These are phyloP conservation scores for Amanita pallidorosea DNA, from an alignment of 768 basidiomycete species.

Conservation along the genomic window DNA sequence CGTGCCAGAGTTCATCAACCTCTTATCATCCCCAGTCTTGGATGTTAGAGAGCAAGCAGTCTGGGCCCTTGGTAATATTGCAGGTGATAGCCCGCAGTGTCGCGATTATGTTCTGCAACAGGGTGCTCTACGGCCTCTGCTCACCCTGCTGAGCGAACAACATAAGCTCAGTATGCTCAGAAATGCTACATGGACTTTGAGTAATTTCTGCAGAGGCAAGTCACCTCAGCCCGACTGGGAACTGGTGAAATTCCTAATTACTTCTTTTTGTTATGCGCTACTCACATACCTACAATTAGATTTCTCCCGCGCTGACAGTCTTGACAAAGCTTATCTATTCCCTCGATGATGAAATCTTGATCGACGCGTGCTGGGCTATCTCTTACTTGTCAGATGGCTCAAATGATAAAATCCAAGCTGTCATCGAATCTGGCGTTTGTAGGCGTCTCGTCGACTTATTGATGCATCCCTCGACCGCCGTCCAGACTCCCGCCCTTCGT, in stretches of 20 bases:
- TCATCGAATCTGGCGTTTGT: slow-evolving; percentile 97
- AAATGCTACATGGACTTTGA: slow-evolving; percentile 98
- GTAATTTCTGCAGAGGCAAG: slow-evolving; percentile 99
- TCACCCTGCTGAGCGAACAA: slow-evolving; percentile 85
- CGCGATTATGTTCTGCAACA: slow-evolving; percentile 92
- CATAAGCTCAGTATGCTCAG: slow-evolving; percentile 98
- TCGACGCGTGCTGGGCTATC: slow-evolving; percentile 99
- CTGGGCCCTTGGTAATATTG: slow-evolving; percentile 99
- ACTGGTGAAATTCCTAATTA: slow-evolving; percentile 43
- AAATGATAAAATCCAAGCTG: slow-evolving; percentile 99
- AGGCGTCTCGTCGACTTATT: slow-evolving; percentile 94
- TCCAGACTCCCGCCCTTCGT: slow-evolving; percentile 96
- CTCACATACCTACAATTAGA: slow-evolving; percentile 40
- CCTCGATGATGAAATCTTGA: slow-evolving; percentile 96
- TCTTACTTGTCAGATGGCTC: slow-evolving; percentile 98
- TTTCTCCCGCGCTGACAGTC: slow-evolving; percentile 93
- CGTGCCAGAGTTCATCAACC: slow-evolving; percentile 94
- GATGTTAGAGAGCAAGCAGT: slow-evolving; percentile 99
- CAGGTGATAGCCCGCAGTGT: slow-evolving; percentile 96
- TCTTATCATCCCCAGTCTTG: slow-evolving; percentile 86
- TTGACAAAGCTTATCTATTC: slow-evolving; percentile 98
- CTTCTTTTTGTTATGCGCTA: slow-evolving; percentile 1
- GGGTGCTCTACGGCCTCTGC: slow-evolving; percentile 86
- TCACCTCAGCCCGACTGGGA: slow-evolving; percentile 98
- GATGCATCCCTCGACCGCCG: slow-evolving; percentile 89